Base-by-base conservation (phyloP, 2,329 filamentous ascomycete genomes). In the Camptophora hylomeconis region DNA sequence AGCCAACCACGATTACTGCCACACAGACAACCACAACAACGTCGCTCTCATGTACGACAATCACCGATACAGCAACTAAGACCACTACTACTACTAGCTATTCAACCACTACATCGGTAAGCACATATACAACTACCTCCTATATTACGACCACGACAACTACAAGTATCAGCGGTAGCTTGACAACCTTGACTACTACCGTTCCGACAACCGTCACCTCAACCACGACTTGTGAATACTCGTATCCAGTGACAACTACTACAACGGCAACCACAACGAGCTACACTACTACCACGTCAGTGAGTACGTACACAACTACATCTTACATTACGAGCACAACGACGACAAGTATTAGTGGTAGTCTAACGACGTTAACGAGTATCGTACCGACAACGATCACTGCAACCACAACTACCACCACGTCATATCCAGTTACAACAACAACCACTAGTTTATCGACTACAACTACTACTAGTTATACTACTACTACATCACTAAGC, bases 291-390 rank as follows among this genome's bases (percentile, higher is more conserved):
- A 20, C 25, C 15, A 24, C 26, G 6, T 17, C 19, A 17, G 5
- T 22, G 6, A 32, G 20, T 24, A 13, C 10, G n/a, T 18, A 12
- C 5, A 30, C 28, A 5, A 24, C 17, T 24, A 12, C 20, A n/a
- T 23, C 22, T 5, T 32, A 16, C 12, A 15, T 25, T 10, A 8
- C 18, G 9, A 12, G 9, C 3, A 21, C 20, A 10, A 31, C 22
- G 4, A 34, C 32, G 10, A n/a, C n/a, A n/a, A n/a, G n/a, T n/a
- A n/a, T n/a, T n/a, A 20, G 28, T 12, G 20, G 18, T 10, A 23
- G 20, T 11, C 28, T 26, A 7, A 35, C 31, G 13, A 39, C 37
- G 6, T 19, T 37, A 12, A 24, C 24, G 9, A 32, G 25, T 25
- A 16, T 25, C n/a, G 16, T 10, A 34, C 34, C n/a, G 22, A 27